These are phyloP conservation scores for Eutrema salsugineum DNA, from an alignment of 441 rosid species.

Conservation along the genomic window DNA sequence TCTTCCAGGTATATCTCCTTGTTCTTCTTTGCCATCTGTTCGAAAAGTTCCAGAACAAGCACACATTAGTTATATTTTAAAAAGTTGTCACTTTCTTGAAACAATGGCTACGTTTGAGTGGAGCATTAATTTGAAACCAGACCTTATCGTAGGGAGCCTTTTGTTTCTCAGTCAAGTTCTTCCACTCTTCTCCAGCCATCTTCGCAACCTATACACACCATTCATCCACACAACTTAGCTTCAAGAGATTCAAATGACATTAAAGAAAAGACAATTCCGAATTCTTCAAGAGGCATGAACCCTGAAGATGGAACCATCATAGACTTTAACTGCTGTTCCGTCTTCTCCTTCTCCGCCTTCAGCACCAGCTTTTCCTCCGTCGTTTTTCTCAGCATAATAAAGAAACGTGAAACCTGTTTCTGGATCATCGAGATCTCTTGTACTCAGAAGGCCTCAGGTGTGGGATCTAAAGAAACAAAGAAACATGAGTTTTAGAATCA, in stretches of 20 bases:
- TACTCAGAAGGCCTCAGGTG: conserved; percentile 60
- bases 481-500: not conserved
- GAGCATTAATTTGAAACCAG: not conserved
- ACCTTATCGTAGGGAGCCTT: conserved; percentile 65
- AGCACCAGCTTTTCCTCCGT: conserved; percentile 72
- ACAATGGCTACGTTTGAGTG: not conserved
- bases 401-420: conserved; percentile 28
- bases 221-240: conserved; percentile 3
- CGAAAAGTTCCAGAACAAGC: not conserved
- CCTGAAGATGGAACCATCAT: conserved; percentile 54
- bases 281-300: conserved; percentile 41
- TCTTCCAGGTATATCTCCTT: conserved; percentile 45
- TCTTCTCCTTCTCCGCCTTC: conserved; percentile 76
- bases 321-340: conserved; percentile 67
- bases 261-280: not conserved
- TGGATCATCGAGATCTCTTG: conserved; percentile 49
- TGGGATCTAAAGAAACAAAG: conserved; percentile 40
- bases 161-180: conserved; percentile 58
- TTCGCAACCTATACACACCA: conserved; percentile 42
- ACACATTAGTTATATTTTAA: not conserved
- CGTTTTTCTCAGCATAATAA: conserved; percentile 78
- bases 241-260: not conserved
- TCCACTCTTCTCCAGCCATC: conserved; percentile 76
- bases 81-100: not conserved
- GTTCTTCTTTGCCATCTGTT: conserved; percentile 63